Conservation (phyloP, 2,329 filamentous ascomycete species). For the Trichoderma pleuroti region DNA sequence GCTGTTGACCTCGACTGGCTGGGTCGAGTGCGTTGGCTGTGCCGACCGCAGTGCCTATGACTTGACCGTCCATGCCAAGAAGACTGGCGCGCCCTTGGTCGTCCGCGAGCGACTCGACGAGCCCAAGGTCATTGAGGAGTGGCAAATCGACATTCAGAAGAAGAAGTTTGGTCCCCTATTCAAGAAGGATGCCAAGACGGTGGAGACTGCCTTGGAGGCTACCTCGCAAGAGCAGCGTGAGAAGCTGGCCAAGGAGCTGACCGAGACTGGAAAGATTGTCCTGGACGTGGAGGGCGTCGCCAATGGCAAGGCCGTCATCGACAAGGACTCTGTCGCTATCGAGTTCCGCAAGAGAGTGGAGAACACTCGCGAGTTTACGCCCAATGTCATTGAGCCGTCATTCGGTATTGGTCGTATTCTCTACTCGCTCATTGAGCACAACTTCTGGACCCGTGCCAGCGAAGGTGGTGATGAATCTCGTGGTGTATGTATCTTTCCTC, state of each 20-base stretch:
- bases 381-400: conserved; percentile 95
- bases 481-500: conserved; percentile 58
- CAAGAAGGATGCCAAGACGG: conserved; percentile 87
- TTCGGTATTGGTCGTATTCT: conserved; percentile 96
- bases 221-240: conserved; percentile 79
- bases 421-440: conserved; percentile 90
- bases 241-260: conserved; percentile 70
- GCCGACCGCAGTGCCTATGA: conserved; percentile 96
- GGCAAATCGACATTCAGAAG: conserved; percentile 82
- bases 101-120: conserved; percentile 78
- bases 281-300: conserved; percentile 67
- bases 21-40: conserved; percentile 98
- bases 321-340: conserved; percentile 75
- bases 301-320: conserved; percentile 73
- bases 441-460: conserved; percentile 79
- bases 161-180: conserved; percentile 95
- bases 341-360: conserved; percentile 80
- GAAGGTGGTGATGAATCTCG: conserved; percentile 68
- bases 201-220: conserved; percentile 74
- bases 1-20: conserved; percentile 84
- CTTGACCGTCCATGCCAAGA: conserved; percentile 85
- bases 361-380: conserved; percentile 84
- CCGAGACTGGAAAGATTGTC: conserved; percentile 69
- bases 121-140: conserved; percentile 80
- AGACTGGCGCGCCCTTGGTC: conserved; percentile 80